Evolutionary conservation across 169 alveolate species (phyloP), one percentile per base, ranked within the genome.

Genomic region (Babesia sp.): DNA sequence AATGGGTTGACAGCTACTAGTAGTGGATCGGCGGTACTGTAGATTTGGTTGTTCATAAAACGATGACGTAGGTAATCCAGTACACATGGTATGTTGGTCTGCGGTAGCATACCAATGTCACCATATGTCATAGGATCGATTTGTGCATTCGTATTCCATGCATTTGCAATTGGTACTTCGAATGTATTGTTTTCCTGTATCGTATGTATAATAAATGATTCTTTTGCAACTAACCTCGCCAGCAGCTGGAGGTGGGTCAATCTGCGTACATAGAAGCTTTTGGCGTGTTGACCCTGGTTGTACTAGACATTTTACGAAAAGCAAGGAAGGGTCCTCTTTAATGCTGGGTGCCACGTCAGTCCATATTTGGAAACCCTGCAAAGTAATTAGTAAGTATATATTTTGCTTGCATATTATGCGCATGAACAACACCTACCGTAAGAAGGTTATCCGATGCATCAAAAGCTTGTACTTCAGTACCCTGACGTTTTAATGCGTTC

Each of bases 21-120:
- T 24, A 94, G 90, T 14, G 97, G 97, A 56, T 90, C 94, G 3
- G 97, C 97, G 14, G 97, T 91, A 45, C 96, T 93, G 84, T 94
- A 90, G 63, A 92, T 94, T 73, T 93, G 97, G 69, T 94, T 93
- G 59, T 90, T 87, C 76, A 91, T 71, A 78, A 83, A 94, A 31
- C 97, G 77, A 54, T 81, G 91, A 36, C 91, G 86, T 14, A 94
- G 76, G 66, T 87, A 86, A 74, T 91, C 96, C 37, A 93, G 80
- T 46, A 93, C 96, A 64, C 96, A 91, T 12, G 97, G 95, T 20
- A 87, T 84, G 67, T 91, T 90, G 18, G 95, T 90, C 75, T 93
- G 96, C 37, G 93, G 92, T 20, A 94, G 87, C 75, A 92, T 60
- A 48, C 97, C 97, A 56, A 94, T 91, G 69, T 94, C 97, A 57